A percentile compares a stretch with the other conserved stretches of the same genome.
phyloP scores from a whole-genome alignment of 2,329 filamentous ascomycete species.

The Aspergillus fumigatus region DNA sequence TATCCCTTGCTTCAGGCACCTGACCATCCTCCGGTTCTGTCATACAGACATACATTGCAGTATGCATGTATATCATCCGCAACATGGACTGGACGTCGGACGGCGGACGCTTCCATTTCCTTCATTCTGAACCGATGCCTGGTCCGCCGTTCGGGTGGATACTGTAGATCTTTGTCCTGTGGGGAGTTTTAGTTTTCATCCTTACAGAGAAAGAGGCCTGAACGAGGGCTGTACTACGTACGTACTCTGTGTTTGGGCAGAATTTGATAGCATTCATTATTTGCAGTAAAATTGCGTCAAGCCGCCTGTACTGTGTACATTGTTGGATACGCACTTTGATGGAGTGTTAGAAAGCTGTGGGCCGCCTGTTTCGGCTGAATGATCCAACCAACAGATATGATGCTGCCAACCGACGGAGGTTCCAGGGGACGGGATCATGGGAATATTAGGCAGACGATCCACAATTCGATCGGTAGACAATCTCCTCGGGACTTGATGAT shows the following conservation, averaged over 20 bases:
- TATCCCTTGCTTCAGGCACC: conserved; percentile 13
- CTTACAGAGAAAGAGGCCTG: neutral
- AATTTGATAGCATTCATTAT: neutral
- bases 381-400: neutral
- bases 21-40: conserved; percentile 1
- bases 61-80: conserved; percentile 7
- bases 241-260: neutral
- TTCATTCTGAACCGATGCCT: neutral
- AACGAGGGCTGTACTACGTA: neutral
- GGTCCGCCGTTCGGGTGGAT: neutral
- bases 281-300: neutral
- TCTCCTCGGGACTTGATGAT: neutral
- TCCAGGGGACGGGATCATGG: conserved; percentile 17
- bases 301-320: neutral
- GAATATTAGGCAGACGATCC: conserved; percentile 7
- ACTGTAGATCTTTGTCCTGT: neutral
- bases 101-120: conserved; percentile 5
- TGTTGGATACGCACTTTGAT: neutral
- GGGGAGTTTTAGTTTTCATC: neutral
- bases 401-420: conserved; percentile 12
- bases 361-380: neutral
- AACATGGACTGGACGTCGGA: neutral
- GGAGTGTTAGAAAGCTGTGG: neutral
- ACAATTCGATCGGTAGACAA: neutral
- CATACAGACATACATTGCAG: neutral